phyloP scores from a whole-genome alignment of 1,139 yeast genomes.

The Suhomyces chickasaworum region DNA sequence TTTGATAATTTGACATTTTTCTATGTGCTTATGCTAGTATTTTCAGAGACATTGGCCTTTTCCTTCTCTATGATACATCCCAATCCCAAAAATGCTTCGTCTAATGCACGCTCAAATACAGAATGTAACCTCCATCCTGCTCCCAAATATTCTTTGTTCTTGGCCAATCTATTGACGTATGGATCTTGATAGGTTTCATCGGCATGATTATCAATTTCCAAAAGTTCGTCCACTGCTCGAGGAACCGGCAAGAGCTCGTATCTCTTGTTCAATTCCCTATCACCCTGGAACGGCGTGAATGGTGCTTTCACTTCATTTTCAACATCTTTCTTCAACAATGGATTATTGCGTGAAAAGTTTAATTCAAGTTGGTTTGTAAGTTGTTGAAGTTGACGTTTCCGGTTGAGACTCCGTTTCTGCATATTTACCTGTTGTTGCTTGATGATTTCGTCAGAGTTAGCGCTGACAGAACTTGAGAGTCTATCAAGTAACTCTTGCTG shows the following conservation, averaged over 20 bases:
- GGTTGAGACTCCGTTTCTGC: constrained; percentile 62
- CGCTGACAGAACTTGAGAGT: constrained; percentile 55
- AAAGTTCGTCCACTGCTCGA: constrained; percentile 32
- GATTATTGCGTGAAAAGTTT: constrained; percentile 33
- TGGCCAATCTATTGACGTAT: constrained; percentile 54
- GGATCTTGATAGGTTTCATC: constrained; percentile 50
- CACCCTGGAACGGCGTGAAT: constrained; percentile 94
- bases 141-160: constrained; percentile 72
- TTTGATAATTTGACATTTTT: no score
- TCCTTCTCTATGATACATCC: constrained; percentile 79
- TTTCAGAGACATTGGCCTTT: constrained; percentile 38
- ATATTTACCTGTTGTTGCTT: constrained; percentile 44
- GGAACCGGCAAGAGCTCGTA: constrained; percentile 36
- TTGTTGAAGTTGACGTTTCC: constrained; percentile 68
- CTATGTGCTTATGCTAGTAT: neutral
- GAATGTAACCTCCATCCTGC: constrained; percentile 78
- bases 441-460: constrained; percentile 55
- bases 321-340: constrained; percentile 28
- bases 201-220: constrained; percentile 56
- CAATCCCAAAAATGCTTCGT: constrained; percentile 87
- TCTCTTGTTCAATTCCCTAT: constrained; percentile 56
- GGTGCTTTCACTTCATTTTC: constrained; percentile 49
- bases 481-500: constrained; percentile 70
- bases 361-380: constrained; percentile 55
- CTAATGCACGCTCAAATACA: constrained; percentile 75